These are phyloP conservation scores for Tulasnella sp. DNA, from an alignment of 768 basidiomycete species.

Conservation along the genomic window DNA sequence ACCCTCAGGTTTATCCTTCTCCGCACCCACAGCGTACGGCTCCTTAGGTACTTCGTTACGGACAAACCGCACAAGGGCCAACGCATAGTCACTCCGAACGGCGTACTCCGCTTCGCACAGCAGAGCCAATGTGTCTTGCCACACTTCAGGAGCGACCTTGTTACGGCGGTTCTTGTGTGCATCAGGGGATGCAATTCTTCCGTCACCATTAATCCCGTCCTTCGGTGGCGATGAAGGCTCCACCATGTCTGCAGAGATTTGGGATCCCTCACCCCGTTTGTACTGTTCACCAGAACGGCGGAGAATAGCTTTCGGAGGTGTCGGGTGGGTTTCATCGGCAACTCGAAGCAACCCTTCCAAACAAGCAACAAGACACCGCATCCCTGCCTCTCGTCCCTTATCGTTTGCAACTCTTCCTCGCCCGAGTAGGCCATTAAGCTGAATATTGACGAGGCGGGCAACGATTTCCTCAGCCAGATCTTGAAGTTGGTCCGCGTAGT, in stretches of 20 bases:
- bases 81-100: constrained; percentile 69
- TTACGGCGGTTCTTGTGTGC: constrained; percentile 20
- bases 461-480: constrained; percentile 80
- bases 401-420: constrained; percentile 28
- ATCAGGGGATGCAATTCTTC: neutral
- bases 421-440: constrained; percentile 45
- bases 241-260: neutral
- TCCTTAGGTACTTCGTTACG: constrained; percentile 55
- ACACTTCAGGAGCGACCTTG: constrained; percentile 62
- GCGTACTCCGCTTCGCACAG: constrained; percentile 66
- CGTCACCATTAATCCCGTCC: neutral
- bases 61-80: constrained; percentile 63
- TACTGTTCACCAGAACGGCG: neutral
- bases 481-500: constrained; percentile 93
- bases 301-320: constrained; percentile 16
- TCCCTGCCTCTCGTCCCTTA: constrained; percentile 45
- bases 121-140: constrained; percentile 82
- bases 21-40: constrained; percentile 37
- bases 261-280: neutral
- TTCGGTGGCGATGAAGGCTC: neutral
- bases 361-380: constrained; percentile 56
- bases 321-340: constrained; percentile 33
- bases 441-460: constrained; percentile 55
- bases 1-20: constrained; percentile 35
- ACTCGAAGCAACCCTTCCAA: constrained; percentile 57